Evolutionary conservation across 139 green algal genomes (phyloP).

Genomic region (Raphidocelis subcapitata): DNA sequence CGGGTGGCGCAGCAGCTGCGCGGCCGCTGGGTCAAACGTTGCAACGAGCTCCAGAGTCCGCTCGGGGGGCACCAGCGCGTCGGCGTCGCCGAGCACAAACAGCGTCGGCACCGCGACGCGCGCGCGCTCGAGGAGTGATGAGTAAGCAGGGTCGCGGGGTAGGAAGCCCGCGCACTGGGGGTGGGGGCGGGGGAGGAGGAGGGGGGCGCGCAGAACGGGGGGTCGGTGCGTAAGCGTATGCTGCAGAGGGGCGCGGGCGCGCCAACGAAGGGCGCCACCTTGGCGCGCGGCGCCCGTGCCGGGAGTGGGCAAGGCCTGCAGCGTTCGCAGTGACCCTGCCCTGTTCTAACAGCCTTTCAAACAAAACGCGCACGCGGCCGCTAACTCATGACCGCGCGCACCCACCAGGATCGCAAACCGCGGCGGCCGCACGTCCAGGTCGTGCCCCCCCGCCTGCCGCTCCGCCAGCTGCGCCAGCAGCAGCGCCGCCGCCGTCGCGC

Average conservation of each 20-base stretch:
- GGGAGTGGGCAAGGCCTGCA: too few species aligned
- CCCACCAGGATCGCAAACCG: slow-evolving; percentile 33
- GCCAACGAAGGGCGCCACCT: too few species aligned
- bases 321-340: too few species aligned
- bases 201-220: too few species aligned
- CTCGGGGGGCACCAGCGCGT: slow-evolving; percentile 45
- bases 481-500: slow-evolving; percentile 54
- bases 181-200: too few species aligned
- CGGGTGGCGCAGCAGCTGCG: slow-evolving; percentile 14
- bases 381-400: too few species aligned
- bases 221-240: too few species aligned
- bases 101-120: slow-evolving; percentile 27
- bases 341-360: too few species aligned
- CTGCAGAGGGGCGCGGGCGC: too few species aligned
- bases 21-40: slow-evolving; percentile 24
- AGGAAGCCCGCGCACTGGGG: slow-evolving; percentile 48
- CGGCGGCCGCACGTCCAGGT: slow-evolving; percentile 18
- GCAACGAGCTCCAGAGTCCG: slow-evolving; percentile 30
- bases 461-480: slow-evolving; percentile 32
- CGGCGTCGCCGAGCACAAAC: slow-evolving; percentile 38
- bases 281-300: too few species aligned
- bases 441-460: slow-evolving; percentile 5
- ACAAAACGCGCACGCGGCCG: too few species aligned
- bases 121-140: slow-evolving; percentile 18
- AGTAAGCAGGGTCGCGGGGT: slow-evolving; percentile 42